Evolutionary conservation across 345 rosid species (phyloP), one percentile per base, ranked within the genome.

Genomic region (Linum usitatissimum): DNA sequence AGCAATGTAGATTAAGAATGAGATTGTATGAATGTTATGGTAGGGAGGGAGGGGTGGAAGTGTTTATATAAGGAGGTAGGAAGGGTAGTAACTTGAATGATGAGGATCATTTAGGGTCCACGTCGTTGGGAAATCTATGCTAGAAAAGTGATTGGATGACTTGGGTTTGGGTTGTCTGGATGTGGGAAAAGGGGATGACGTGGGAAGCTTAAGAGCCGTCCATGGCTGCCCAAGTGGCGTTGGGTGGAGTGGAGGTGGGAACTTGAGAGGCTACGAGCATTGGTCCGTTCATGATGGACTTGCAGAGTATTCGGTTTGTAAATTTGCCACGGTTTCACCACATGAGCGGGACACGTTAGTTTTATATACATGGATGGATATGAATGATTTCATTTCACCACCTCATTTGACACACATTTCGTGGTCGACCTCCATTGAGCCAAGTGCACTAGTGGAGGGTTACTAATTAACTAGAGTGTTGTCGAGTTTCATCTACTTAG

Each of bases 161-260:
- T 69, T 71, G 77, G 78, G 55, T 15, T 64, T 9, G 14, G 14
- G 0, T 55, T 69, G 77, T 72, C 81, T 65, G 59, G 67, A 69
- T 73, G 68, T 17, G 3, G 0, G 19, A 6, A 36, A 65, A 15
- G 12, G 63, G 21, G 18, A 2, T 36, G 76, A 75, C 77, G 83
- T 80, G 85, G 81, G 30, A 15, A 8, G 18, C 36, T 21, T 14
- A 12, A 3, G 1, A 9, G 28, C 40, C 54, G 62, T 73, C 66
- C 60, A 57, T 54, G 31, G 0, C 1, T 60, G 57, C 60, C 38
- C 38, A 34, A 34, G 38, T 34, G 28, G 28, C n/a, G n/a, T n/a
- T n/a, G n/a, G n/a, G n/a, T n/a, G n/a, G n/a, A n/a, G n/a, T n/a
- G n/a, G n/a, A n/a, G n/a, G n/a, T n/a, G n/a, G n/a, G n/a, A n/a